These are phyloP conservation scores for Cocos nucifera DNA, from an alignment of 176 grass and related monocot genomes.

Conservation along the genomic window DNA sequence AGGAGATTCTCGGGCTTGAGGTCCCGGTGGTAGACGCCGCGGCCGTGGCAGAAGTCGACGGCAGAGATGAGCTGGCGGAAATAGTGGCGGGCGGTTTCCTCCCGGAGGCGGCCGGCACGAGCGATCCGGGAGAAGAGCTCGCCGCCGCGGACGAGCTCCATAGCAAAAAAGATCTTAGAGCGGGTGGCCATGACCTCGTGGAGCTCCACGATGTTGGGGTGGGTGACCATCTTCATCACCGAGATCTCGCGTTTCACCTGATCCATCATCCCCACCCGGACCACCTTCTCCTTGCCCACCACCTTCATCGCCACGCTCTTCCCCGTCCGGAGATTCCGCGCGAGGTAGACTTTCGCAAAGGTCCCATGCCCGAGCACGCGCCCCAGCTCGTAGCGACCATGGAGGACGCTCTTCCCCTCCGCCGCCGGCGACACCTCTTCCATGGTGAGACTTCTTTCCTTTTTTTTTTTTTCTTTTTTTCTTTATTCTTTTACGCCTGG, in stretches of 20 bases:
- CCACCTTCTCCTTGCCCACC: slow-evolving; percentile 44
- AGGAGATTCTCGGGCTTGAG: slow-evolving; percentile 55
- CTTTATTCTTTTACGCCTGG: too few species aligned
- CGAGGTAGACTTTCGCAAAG: slow-evolving; percentile 36
- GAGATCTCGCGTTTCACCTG: slow-evolving; percentile 58
- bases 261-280: slow-evolving; percentile 38
- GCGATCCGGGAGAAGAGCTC: slow-evolving; percentile 28
- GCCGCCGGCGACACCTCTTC: slow-evolving; percentile 8
- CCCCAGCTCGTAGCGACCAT: slow-evolving; percentile 44
- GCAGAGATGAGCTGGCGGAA: slow-evolving; percentile 40
- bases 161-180: slow-evolving; percentile 38
- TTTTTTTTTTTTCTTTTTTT: too few species aligned
- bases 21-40: slow-evolving; percentile 41
- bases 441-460: background rate
- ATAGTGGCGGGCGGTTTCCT: slow-evolving; percentile 31
- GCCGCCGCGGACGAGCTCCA: slow-evolving; percentile 25
- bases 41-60: slow-evolving; percentile 50
- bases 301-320: slow-evolving; percentile 43
- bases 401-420: slow-evolving; percentile 26
- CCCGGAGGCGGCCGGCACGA: slow-evolving; percentile 26
- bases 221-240: slow-evolving; percentile 40
- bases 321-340: slow-evolving; percentile 32
- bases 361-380: slow-evolving; percentile 38
- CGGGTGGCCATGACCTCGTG: slow-evolving; percentile 54
- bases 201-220: slow-evolving; percentile 49